Conservation (phyloP, 345 rosid genomes). For the Xanthoceras sorbifolium region DNA sequence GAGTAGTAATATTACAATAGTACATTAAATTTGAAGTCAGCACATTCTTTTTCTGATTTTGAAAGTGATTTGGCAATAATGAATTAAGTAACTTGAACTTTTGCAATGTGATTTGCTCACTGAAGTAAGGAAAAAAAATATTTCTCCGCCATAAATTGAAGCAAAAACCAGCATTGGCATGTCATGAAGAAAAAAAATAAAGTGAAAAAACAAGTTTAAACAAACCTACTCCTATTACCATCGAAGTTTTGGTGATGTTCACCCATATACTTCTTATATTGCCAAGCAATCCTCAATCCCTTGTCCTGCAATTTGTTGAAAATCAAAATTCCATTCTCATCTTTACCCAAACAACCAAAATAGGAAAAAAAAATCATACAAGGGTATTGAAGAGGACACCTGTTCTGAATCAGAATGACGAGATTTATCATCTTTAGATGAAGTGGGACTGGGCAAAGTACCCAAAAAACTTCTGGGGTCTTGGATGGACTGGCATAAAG, state of each 20-base stretch:
- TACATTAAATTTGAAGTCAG: neutral
- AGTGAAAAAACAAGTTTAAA: neutral
- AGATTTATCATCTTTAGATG: constrained; percentile 64
- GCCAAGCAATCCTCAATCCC: constrained; percentile 89
- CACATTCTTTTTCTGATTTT: neutral
- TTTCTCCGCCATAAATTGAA: neutral
- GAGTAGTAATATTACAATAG: neutral
- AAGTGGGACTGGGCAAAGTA: constrained; percentile 76
- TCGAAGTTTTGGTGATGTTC: constrained; percentile 54
- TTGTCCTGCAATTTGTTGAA: constrained; percentile 50
- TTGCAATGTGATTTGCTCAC: neutral
- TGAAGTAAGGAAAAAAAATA: no score
- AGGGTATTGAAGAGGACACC: constrained; percentile 33
- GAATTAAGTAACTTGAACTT: neutral
- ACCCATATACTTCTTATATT: constrained; percentile 78
- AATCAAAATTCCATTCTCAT: constrained; percentile 16
- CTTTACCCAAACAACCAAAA: constrained; percentile 3
- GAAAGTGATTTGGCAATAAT: neutral
- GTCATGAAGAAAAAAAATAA: neutral
- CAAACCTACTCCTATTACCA: constrained; percentile 38
- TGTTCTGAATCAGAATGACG: constrained; percentile 43
- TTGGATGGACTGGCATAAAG: constrained; percentile 79
- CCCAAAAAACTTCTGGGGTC: constrained; percentile 86
- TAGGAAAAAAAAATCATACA: neutral
- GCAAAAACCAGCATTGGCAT: neutral